Base-by-base conservation (phyloP, 2,329 filamentous ascomycete species). In the Colletotrichum brevisporum region DNA sequence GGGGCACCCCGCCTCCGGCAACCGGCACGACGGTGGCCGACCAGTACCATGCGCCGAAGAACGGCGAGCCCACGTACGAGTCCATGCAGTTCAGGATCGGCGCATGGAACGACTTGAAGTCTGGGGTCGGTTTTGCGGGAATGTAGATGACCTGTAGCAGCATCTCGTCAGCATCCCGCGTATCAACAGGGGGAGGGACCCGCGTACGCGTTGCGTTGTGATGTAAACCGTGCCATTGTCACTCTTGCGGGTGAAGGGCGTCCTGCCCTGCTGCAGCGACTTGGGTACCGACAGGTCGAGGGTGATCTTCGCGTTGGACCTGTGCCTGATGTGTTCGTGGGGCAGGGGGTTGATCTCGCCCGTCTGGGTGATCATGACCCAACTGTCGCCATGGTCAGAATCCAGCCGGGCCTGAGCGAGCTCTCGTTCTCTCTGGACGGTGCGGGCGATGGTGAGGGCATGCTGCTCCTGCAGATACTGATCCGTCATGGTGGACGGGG, bases 11-110 rank as follows among this genome's bases (percentile, higher is more conserved):
- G 45, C 96, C 96, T 43, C 93, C 93, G 1, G 91, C 83, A 26
- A 97, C 93, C 2, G 95, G 94, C 74, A 92, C 91, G 67, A 97
- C 90, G 52, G 91, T 83, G 26, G 92, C 92, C 64, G 90, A 90
- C 95, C 95, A 98, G 73, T 93, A 92, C 85, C 97, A 98, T 5
- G 94, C 92, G 21, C 95, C 95, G 79, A 97, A 97, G 85, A 95
- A 97, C 41, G 95, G 95, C 3, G 95, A 93, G 39, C 91, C 90
- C 70, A 97, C 92, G 76, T 93, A 93, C 6, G 92, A 92, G 80
- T 98, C 95, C 80, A 93, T 89, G 52, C 97, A 88, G 78, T 95
- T 95, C 72, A 97, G 88, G 70, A 98, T 92, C 48, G 95, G 95
- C 0, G 92, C 91, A 50, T 94, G 94, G 81, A 98, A 98, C 57